phyloP scores from a whole-genome alignment of 805 yeast species.

The Candida nanaspora region DNA sequence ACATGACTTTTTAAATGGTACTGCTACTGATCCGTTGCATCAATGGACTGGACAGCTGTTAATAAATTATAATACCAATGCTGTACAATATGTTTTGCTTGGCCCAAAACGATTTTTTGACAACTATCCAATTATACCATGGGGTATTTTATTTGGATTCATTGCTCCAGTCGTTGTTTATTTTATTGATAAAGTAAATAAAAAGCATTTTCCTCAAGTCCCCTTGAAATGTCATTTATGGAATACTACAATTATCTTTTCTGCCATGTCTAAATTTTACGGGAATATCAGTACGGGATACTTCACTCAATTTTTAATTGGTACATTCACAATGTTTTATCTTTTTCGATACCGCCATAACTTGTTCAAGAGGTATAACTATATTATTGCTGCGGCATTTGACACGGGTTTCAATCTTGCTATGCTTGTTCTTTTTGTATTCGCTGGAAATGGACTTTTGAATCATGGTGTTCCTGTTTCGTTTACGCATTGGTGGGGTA shows the following conservation, averaged over 20 bases:
- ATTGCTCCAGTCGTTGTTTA: conserved; percentile 30
- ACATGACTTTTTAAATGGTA: conserved; percentile 21
- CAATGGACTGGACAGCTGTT: conserved; percentile 47
- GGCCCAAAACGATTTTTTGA: conserved; percentile 39
- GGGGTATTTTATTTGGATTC: conserved; percentile 35
- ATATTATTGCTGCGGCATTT: conserved; percentile 43
- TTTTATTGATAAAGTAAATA: conserved; percentile 4
- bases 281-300: conserved; percentile 45
- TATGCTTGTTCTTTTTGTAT: conserved; percentile 30
- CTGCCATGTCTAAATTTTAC: conserved; percentile 39
- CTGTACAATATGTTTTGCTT: conserved; percentile 42
- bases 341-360: conserved; percentile 30
- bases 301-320: conserved; percentile 39
- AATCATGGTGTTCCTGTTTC: conserved; percentile 3
- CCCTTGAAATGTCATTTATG: conserved; percentile 23
- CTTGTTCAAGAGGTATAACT: conserved; percentile 37
- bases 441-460: conserved; percentile 16
- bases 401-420: conserved; percentile 44
- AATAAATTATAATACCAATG: conserved; percentile 36
- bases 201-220: neutral
- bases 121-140: conserved; percentile 36
- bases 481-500: conserved; percentile 44
- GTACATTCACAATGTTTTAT: conserved; percentile 41
- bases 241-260: conserved; percentile 43
- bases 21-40: conserved; percentile 34